Conservation (phyloP, 192 early-diverging fungal species). For the Glomus cerebriforme region DNA sequence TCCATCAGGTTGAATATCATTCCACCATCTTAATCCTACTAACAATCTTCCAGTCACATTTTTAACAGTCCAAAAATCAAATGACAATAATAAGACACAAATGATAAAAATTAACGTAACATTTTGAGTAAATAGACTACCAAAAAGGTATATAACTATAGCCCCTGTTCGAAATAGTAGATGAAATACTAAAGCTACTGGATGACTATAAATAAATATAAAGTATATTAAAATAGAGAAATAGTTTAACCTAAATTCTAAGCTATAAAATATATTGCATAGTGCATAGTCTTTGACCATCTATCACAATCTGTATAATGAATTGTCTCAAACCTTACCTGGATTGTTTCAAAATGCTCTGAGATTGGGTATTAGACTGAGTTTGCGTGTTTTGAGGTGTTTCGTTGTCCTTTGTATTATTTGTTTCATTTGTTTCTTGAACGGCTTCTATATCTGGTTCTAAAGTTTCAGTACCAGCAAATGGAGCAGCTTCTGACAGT, state of each 20-base stretch:
- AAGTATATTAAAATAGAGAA: too few species aligned
- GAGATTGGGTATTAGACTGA: neutral
- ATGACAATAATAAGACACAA: slow-evolving; percentile 86
- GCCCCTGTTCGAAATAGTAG: slow-evolving; percentile 82
- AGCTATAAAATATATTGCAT: too few species aligned
- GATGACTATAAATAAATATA: slow-evolving; percentile 65
- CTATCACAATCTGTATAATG: too few species aligned
- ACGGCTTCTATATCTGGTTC: slow-evolving; percentile 47
- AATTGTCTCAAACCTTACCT: slow-evolving; percentile 21
- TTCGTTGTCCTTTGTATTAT: neutral
- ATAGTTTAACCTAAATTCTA: too few species aligned
- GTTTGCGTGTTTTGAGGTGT: neutral
- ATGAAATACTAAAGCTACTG: slow-evolving; percentile 87
- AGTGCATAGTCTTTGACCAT: too few species aligned
- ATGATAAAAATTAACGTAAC: slow-evolving; percentile 93
- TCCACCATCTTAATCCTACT: slow-evolving; percentile 99
- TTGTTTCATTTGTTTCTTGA: slow-evolving; percentile 32
- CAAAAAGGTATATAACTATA: slow-evolving; percentile 83
- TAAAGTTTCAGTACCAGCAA: slow-evolving; percentile 18
- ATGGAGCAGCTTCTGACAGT: slow-evolving; percentile 18
- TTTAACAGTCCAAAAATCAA: slow-evolving; percentile 99
- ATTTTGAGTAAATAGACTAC: slow-evolving; percentile 77
- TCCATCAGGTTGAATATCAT: slow-evolving; percentile 95
- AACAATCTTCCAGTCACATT: slow-evolving; percentile 95
- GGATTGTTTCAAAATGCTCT: slow-evolving; percentile 28